Conservation (phyloP, 1,284 basidiomycete genomes). For the Violaceomyces palustris region DNA sequence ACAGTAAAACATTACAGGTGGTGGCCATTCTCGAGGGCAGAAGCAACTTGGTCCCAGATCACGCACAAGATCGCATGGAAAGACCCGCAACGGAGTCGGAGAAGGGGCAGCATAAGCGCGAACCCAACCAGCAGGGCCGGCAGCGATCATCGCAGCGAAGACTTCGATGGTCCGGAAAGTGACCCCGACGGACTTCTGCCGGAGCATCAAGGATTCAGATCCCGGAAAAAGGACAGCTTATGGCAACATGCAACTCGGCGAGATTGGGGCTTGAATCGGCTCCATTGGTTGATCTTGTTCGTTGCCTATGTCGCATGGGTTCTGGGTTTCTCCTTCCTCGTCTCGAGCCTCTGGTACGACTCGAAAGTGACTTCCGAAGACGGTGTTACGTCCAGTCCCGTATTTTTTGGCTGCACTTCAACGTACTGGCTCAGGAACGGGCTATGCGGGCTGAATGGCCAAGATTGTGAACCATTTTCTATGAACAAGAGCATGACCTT, state of each 20-base stretch:
- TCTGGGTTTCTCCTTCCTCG: constrained; percentile 35
- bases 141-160: constrained; percentile 2
- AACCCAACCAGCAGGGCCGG: not conserved
- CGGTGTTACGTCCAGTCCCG: constrained; percentile 9
- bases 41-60: constrained; percentile 20
- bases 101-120: not conserved
- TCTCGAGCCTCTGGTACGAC: constrained; percentile 36
- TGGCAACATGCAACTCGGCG: not conserved
- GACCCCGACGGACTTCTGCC: not conserved
- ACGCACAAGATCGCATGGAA: constrained; percentile 34
- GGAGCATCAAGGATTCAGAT: not conserved
- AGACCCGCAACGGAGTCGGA: constrained; percentile 9
- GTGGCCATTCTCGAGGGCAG: constrained; percentile 42
- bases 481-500: constrained; percentile 64
- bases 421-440: constrained; percentile 51
- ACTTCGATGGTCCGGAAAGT: not conserved
- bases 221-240: not conserved
- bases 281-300: constrained; percentile 38
- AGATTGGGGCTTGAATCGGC: too few relatives aligned
- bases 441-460: constrained; percentile 69
- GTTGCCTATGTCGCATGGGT: constrained; percentile 39
- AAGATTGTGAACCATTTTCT: constrained; percentile 64
- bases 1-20: constrained; percentile 38
- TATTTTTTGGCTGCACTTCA: constrained; percentile 32
- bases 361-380: constrained; percentile 9